A percentile compares a stretch with the other conserved stretches of the same genome.
Conservation (phyloP, 192 early-diverging fungal species). For the Diversispora eburnea region DNA sequence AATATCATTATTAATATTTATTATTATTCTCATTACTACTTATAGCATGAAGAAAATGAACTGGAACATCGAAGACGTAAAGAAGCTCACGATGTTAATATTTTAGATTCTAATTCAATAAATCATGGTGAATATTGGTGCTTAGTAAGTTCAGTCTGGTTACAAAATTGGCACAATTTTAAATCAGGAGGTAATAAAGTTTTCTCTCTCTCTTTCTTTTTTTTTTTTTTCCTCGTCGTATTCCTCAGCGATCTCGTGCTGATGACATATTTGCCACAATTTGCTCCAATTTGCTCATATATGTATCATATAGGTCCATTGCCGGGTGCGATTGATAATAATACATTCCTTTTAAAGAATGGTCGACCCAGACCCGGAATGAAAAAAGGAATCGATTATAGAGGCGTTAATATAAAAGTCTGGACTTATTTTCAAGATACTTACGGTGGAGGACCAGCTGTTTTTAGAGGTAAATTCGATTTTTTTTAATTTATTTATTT, state of each 20-base stretch:
- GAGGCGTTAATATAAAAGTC: slow-evolving; percentile 37
- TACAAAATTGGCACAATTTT: slow-evolving; percentile 41
- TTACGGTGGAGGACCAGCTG: slow-evolving; percentile 43
- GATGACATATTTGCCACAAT: not conserved
- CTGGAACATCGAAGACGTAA: slow-evolving; percentile 35
- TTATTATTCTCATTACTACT: not conserved
- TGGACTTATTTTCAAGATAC: slow-evolving; percentile 38
- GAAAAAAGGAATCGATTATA: slow-evolving; percentile 42
- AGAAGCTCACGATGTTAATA: slow-evolving; percentile 34
- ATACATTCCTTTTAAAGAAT: slow-evolving; percentile 38
- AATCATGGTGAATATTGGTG: slow-evolving; percentile 38
- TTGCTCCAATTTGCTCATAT: not conserved
- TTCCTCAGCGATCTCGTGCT: too few species aligned
- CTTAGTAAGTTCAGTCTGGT: slow-evolving; percentile 41
- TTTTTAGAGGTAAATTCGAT: slow-evolving; percentile 34
- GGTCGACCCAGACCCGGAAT: slow-evolving; percentile 40
- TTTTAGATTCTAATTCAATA: slow-evolving; percentile 37
- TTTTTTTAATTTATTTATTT: slow-evolving; percentile 35
- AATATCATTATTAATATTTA: not conserved
- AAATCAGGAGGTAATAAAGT: slow-evolving; percentile 37
- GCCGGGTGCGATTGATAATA: slow-evolving; percentile 39
- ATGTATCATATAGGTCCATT: slow-evolving; percentile 28
- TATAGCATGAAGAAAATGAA: slow-evolving; percentile 33
- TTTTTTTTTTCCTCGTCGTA: not conserved
- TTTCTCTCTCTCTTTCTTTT: not conserved